Percentiles rank a stretch among this genome's conserved stretches.
These are phyloP conservation scores for Erythrophleum ivorense DNA, from an alignment of 331 rosid genomes.

Conservation along the genomic window DNA sequence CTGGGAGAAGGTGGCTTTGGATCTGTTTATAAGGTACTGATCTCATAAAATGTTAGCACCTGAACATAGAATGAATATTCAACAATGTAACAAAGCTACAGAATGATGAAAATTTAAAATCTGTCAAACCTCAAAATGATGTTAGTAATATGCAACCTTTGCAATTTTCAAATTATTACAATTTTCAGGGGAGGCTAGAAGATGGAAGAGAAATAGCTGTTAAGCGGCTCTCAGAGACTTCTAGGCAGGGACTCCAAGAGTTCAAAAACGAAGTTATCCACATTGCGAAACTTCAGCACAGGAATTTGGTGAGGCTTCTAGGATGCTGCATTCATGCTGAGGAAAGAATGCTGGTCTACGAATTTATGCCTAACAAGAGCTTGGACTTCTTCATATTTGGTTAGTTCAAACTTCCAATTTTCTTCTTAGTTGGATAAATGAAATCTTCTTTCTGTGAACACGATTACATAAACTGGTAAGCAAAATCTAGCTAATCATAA, in stretches of 20 bases:
- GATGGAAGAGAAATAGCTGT: constrained; percentile 40
- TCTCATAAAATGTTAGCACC: neutral
- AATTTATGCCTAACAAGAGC: constrained; percentile 30
- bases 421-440: neutral
- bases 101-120: neutral
- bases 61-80: neutral
- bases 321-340: constrained; percentile 39
- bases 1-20: constrained; percentile 44
- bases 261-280: constrained; percentile 39
- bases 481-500: neutral
- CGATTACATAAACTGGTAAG: neutral
- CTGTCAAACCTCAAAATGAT: neutral
- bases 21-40: constrained; percentile 39
- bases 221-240: constrained; percentile 33
- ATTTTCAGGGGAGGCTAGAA: constrained; percentile 29
- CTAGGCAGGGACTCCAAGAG: constrained; percentile 36
- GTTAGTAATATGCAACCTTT: neutral
- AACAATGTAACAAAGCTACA: neutral
- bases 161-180: neutral
- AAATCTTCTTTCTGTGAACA: neutral
- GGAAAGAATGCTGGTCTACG: constrained; percentile 37
- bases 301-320: constrained; percentile 37
- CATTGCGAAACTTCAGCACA: constrained; percentile 37
- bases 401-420: neutral
- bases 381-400: constrained; percentile 41